Base-by-base conservation (phyloP, 768 basidiomycete genomes). In the Tylopilus plumbeoviolaceoides region DNA sequence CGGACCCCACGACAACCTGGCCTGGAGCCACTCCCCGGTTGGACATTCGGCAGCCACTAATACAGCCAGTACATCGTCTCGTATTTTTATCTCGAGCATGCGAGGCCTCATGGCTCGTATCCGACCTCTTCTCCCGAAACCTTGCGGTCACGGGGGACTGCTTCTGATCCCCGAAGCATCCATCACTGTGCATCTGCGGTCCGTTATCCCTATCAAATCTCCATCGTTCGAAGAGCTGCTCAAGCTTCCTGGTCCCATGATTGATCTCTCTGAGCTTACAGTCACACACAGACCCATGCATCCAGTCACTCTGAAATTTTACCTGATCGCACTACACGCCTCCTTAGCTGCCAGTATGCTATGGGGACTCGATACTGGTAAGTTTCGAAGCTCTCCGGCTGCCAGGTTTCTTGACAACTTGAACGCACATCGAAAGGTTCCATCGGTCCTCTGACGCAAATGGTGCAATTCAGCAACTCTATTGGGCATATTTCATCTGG, bases 401-500 rank as follows among this genome's bases (percentile, higher is more conserved):
- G 10, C 2, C 11, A 3, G 5, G 11, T 3, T 17, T 21, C 25
- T 44, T 51, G 15, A 51, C 12, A 23, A 23, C 23, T 23, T 23
- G 23, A 23, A 23, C 5, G 23, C 30, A 40, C 18, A 9, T 38
- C 27, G 23, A 14, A 56, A 66, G 68, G 60, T 33, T 68, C 68
- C 9, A 74, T 78, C n/a, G 79, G 77, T 2, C 73, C 77, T 30
- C 63, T 79, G 30, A 78, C 71, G 3, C 71, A 30, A 11, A 30
- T 79, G 80, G 53, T 67, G 2, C 71, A 76, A 18, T 79, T 81
- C 58, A 54, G 64, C 47, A 25, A 54, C 7, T 68, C 70, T 15
- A 76, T 78, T 54, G 70, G 71, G 15, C 46, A 48, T 23, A 62
- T 77, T 15, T 64, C 68, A 11, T 68, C 76, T 0, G 64, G 70